These are phyloP conservation scores for Pythium folliculosum DNA, from an alignment of 352 stramenopile genomes.

Conservation along the genomic window DNA sequence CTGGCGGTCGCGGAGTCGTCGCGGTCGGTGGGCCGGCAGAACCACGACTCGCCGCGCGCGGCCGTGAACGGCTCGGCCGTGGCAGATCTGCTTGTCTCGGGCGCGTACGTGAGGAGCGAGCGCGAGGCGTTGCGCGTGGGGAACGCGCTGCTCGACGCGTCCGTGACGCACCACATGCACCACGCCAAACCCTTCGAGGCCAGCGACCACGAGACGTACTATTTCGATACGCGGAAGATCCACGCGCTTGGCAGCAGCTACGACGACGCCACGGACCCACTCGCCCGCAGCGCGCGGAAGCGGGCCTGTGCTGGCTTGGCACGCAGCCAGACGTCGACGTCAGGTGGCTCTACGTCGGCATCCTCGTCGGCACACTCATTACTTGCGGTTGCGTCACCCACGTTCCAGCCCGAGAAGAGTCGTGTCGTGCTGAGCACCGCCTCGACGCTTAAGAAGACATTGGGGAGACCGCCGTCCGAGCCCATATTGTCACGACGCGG, in stretches of 20 bases:
- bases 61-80: not conserved
- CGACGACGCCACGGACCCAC: not conserved
- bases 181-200: constrained; percentile 25
- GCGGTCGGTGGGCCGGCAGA: not conserved
- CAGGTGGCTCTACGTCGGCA: not conserved
- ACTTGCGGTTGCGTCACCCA: not conserved
- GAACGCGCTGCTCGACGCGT: constrained; percentile 30
- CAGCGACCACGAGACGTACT: constrained; percentile 15
- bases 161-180: constrained; percentile 21
- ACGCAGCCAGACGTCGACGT: not conserved
- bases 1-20: constrained; percentile 7
- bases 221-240: constrained; percentile 20
- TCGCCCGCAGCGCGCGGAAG: constrained; percentile 1
- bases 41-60: not conserved
- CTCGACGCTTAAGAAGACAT: not conserved
- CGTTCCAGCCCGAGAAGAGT: not conserved
- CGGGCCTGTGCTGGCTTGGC: too few relatives aligned
- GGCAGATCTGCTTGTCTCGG: constrained; percentile 7
- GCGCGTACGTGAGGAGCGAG: constrained; percentile 12
- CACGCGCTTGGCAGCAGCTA: not conserved
- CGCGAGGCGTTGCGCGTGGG: constrained; percentile 27
- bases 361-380: not conserved
- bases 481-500: not conserved
- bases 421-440: not conserved
- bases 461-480: not conserved